Evolutionary conservation across 176 grass and related monocot genomes (phyloP), one percentile per base, ranked within the genome.

Genomic region (Raddia guianensis): DNA sequence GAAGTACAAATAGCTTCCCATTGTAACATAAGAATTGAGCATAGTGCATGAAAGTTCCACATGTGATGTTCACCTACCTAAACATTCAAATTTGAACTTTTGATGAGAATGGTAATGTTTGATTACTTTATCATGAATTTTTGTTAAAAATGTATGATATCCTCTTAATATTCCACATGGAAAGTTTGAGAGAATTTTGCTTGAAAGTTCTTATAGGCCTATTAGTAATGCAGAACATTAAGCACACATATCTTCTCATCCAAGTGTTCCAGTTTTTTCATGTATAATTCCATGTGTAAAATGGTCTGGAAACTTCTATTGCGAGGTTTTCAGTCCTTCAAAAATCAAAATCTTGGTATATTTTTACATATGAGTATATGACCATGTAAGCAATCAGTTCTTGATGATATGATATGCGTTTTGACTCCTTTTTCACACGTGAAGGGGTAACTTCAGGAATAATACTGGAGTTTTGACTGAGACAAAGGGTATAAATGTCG

Each of bases 381-480:
- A 42, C 68, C 34, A 63, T 9, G 44, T 7, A 68, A 20, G 8
- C 72, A 81, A 13, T 67, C 19, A 49, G 6, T 7, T 76, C 35
- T 71, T 48, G 6, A 66, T 70, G 7, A 33, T 32, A 27, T 52
- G 16, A 40, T 63, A 12, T 48, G 10, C 50, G 1, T 13, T 2
- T 56, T 81, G 9, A 81, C 68, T 20, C 44, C 57, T 6, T 85
- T 42, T 80, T 66, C 57, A 16, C 66, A 70, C 66, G 3, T 89
- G 77, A 71, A 89, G 82, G 82, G 51, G 66, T 63, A 77, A 76
- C 56, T 89, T 83, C 51, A 76, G 12, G 20, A 69, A 87, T 68
- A 84, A 40, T 12, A 74, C 32, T 79, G 69, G 58, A 45, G 57
- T 72, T 78, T 59, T 84, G 72, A 20, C 51, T 19, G 81, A 83